Evolutionary conservation across 164 flowering plant species (phyloP).

Genomic region (Macadamia tetraphylla): DNA sequence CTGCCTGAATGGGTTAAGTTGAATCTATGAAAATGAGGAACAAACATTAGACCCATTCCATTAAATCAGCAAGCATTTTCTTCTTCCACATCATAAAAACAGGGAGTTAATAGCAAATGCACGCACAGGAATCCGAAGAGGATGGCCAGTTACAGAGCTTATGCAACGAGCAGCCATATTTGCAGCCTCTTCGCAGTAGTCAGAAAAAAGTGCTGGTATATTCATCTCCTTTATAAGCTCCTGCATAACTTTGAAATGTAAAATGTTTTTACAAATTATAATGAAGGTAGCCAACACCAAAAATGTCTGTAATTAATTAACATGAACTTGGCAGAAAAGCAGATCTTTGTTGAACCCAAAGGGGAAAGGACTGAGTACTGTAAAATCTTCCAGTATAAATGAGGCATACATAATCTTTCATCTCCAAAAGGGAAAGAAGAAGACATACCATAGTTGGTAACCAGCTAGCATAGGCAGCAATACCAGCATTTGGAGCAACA

Average conservation of each 20-base stretch:
- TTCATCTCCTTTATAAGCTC: constrained; percentile 57
- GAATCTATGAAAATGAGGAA: constrained; percentile 46
- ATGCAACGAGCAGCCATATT: constrained; percentile 71
- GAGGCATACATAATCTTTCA: constrained; percentile 34
- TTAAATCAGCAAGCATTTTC: neutral
- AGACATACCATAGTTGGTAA: constrained; percentile 70
- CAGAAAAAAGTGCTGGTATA: constrained; percentile 76
- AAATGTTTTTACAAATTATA: neutral
- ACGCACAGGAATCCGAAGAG: constrained; percentile 54
- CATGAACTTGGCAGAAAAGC: too few relatives aligned
- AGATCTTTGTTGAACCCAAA: neutral
- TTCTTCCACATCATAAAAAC: neutral
- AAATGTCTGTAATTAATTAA: neutral
- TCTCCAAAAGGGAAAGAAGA: neutral
- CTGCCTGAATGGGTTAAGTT: constrained; percentile 90
- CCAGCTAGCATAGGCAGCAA: constrained; percentile 94
- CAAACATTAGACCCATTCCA: neutral
- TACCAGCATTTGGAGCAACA: constrained; percentile 87
- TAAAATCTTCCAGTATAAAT: neutral
- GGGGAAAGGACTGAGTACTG: neutral
- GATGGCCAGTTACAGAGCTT: constrained; percentile 32
- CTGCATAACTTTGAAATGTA: constrained; percentile 18
- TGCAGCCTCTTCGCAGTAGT: constrained; percentile 95
- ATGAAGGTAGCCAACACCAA: neutral
- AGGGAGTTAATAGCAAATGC: constrained; percentile 3